These are phyloP conservation scores for Meyerozyma smithsonii DNA, from an alignment of 1,139 yeast genomes.

Conservation along the genomic window DNA sequence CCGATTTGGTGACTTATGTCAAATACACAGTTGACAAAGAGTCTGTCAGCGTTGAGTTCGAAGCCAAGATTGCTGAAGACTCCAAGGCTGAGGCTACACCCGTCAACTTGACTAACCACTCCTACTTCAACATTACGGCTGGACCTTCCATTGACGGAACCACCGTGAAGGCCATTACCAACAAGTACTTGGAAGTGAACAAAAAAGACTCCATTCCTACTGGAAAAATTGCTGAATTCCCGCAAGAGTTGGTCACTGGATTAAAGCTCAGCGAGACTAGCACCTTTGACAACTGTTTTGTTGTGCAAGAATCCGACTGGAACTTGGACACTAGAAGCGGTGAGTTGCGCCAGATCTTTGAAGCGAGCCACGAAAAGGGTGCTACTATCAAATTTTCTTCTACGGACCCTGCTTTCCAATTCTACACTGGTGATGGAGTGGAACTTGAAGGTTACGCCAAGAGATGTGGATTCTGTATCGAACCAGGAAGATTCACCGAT, in stretches of 20 bases:
- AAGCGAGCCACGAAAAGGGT: slow-evolving; percentile 47
- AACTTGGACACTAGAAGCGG: slow-evolving; percentile 40
- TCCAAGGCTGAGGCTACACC: slow-evolving; percentile 41
- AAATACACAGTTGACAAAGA: slow-evolving; percentile 33
- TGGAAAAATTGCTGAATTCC: slow-evolving; percentile 35
- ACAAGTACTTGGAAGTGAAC: slow-evolving; percentile 36
- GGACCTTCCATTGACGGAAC: slow-evolving; percentile 30
- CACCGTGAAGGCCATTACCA: slow-evolving; percentile 22
- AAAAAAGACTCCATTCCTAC: slow-evolving; percentile 41
- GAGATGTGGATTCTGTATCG: slow-evolving; percentile 61
- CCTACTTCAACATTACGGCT: slow-evolving; percentile 46
- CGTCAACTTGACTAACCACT: slow-evolving; percentile 60
- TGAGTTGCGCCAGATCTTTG: slow-evolving; percentile 33
- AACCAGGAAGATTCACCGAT: slow-evolving; percentile 57
- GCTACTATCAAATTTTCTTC: slow-evolving; percentile 42
- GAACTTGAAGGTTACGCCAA: slow-evolving; percentile 34
- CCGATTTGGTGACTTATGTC: slow-evolving; percentile 40
- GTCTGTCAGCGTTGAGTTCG: slow-evolving; percentile 42
- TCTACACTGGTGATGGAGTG: slow-evolving; percentile 59
- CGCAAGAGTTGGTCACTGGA: slow-evolving; percentile 20
- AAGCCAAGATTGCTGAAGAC: slow-evolving; percentile 37
- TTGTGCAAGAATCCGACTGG: slow-evolving; percentile 29
- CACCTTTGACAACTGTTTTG: slow-evolving; percentile 49
- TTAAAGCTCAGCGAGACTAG: slow-evolving; percentile 23
- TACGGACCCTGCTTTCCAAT: slow-evolving; percentile 67